Conservation (phyloP, 2,329 filamentous ascomycete genomes). For the Phaeoacremonium minimum region DNA sequence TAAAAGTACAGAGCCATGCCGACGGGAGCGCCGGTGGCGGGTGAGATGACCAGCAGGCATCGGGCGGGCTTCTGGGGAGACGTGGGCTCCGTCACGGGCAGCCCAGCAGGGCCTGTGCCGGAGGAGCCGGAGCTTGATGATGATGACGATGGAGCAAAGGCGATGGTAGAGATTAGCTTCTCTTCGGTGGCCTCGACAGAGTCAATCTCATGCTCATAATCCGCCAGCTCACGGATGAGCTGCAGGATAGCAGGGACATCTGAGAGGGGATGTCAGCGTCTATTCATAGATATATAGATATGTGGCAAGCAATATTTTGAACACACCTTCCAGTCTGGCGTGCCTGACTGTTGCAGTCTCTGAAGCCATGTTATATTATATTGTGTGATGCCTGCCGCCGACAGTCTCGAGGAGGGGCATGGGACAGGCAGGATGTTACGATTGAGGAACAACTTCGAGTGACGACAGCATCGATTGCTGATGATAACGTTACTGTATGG, state of each 20-base stretch:
- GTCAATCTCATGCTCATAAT: conserved; percentile 76
- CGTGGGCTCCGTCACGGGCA: conserved; percentile 48
- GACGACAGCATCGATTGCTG: no score
- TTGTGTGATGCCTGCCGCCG: no score
- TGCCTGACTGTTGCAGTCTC: conserved; percentile 42
- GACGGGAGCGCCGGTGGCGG: conserved; percentile 39
- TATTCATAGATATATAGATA: neutral
- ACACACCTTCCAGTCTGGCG: conserved; percentile 54
- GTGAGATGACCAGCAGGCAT: conserved; percentile 63
- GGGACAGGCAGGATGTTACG: no score
- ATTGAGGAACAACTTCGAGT: no score
- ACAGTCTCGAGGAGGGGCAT: no score
- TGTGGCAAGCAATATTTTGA: no score
- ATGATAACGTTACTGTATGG: no score
- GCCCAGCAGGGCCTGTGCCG: conserved; percentile 13
- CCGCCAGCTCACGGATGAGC: conserved; percentile 80
- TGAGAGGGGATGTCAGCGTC: conserved; percentile 26
- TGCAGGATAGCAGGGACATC: conserved; percentile 78
- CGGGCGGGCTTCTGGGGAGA: conserved; percentile 62
- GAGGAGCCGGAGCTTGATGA: conserved; percentile 27
- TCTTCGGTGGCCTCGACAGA: conserved; percentile 75
- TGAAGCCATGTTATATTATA: conserved; percentile 21
- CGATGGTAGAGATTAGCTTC: conserved; percentile 69
- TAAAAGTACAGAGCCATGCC: conserved; percentile 92
- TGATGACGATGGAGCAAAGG: conserved; percentile 60